Conservation (phyloP, 352 stramenopile genomes). For the Phytopythium aichiense region DNA sequence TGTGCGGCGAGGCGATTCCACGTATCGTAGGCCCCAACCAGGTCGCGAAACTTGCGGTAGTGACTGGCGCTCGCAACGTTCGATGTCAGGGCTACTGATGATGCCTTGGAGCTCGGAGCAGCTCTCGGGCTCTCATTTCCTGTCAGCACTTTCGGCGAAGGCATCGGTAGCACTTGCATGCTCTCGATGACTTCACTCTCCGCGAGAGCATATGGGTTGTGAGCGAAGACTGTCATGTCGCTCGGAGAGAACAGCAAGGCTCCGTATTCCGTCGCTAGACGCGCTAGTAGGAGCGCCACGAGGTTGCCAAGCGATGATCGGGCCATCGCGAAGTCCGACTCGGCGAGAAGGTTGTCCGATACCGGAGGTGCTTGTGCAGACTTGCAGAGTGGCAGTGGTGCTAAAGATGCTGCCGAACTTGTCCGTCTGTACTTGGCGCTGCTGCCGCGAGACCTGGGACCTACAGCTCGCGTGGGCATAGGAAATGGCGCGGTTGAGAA, state of each 20-base stretch:
- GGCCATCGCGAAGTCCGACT: neutral
- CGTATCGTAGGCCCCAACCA: constrained; percentile 32
- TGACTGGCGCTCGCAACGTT: neutral
- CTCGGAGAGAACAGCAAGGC: constrained; percentile 56
- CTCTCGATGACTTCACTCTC: neutral
- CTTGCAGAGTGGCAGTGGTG: neutral
- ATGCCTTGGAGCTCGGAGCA: neutral
- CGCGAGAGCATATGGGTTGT: constrained; percentile 24
- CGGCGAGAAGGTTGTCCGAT: constrained; percentile 3
- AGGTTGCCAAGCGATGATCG: constrained; percentile 10
- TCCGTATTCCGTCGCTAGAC: constrained; percentile 47
- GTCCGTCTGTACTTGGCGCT: neutral
- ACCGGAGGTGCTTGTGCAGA: constrained; percentile 10
- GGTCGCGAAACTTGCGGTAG: constrained; percentile 14
- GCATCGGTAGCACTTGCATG: neutral
- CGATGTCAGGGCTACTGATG: neutral
- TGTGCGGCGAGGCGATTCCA: constrained; percentile 45
- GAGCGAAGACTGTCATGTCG: constrained; percentile 56
- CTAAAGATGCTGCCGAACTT: neutral
- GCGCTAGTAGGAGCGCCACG: constrained; percentile 32
- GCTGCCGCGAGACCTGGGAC: too few species aligned
- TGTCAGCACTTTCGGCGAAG: neutral
- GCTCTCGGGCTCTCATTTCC: neutral
- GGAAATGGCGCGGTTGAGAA: constrained; percentile 20
- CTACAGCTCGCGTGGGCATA: neutral